These are phyloP conservation scores for Ambrosia hybrid DNA, from an alignment of 140 eudicot species.

Conservation along the genomic window DNA sequence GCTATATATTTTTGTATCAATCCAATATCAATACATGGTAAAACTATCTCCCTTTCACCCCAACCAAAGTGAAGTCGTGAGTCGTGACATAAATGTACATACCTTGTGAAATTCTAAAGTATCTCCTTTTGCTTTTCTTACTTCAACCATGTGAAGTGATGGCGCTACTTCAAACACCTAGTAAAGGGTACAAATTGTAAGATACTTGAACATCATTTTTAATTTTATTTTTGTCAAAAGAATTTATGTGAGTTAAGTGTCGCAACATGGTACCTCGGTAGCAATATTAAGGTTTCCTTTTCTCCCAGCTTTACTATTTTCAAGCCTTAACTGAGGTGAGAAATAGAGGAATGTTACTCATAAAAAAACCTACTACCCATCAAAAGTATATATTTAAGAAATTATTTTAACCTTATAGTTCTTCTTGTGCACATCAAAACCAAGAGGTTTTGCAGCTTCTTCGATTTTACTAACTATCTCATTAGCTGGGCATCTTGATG, in stretches of 20 bases:
- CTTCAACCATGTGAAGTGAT: conserved; percentile 97
- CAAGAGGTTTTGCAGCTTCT: conserved; percentile 96
- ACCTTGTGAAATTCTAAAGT: conserved; percentile 99
- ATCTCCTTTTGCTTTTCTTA: conserved; percentile 96
- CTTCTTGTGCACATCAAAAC: conserved; percentile 86
- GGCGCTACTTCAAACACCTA: conserved; percentile 98
- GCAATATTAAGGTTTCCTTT: conserved; percentile 94
- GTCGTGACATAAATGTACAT: conserved; percentile 16
- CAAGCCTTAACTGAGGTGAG: conserved; percentile 80
- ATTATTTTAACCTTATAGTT: conserved; percentile 70
- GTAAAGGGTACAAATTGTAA: conserved; percentile 13
- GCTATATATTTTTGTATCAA: too few species aligned
- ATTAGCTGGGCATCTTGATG: conserved; percentile 82
- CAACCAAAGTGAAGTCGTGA: background rate
- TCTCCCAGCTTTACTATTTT: conserved; percentile 90
- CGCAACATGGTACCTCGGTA: conserved; percentile 64
- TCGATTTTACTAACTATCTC: conserved; percentile 89
- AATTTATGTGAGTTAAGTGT: background rate
- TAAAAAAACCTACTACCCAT: conserved; percentile 1
- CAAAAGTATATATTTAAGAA: background rate
- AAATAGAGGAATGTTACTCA: conserved; percentile 13
- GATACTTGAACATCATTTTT: background rate
- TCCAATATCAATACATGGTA: too few species aligned
- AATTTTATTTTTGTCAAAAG: conserved; percentile 2
- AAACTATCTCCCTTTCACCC: background rate